These are phyloP conservation scores for Dendrostoma leiphaemia DNA, from an alignment of 2,329 filamentous ascomycete genomes.

Conservation along the genomic window DNA sequence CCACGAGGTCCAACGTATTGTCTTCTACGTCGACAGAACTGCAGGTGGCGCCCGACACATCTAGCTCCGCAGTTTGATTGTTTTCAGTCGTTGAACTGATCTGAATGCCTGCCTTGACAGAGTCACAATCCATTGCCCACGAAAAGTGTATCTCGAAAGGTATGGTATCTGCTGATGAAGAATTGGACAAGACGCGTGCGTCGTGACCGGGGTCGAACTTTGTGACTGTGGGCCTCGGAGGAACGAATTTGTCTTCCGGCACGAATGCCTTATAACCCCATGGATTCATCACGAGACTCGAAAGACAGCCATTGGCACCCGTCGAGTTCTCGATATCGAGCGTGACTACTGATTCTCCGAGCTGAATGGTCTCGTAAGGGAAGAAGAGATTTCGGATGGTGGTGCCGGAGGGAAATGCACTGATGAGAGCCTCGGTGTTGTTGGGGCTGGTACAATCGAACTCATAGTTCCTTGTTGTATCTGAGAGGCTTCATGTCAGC, in stretches of 20 bases:
- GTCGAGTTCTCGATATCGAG: slow-evolving; percentile 46
- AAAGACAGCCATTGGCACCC: slow-evolving; percentile 52
- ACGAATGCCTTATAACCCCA: slow-evolving; percentile 61
- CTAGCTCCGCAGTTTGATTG: slow-evolving; percentile 4
- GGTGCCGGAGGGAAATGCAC: slow-evolving; percentile 52
- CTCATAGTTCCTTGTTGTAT: too few relatives aligned
- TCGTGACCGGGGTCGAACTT: slow-evolving; percentile 61
- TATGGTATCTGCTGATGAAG: slow-evolving; percentile 36
- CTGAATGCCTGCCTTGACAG: slow-evolving; percentile 44
- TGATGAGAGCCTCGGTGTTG: slow-evolving; percentile 53
- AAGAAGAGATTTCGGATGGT: slow-evolving; percentile 63
- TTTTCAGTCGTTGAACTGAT: slow-evolving; percentile 50
- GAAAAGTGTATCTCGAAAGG: slow-evolving; percentile 55
- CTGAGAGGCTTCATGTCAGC: slow-evolving; percentile 37
- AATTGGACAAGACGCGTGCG: slow-evolving; percentile 49
- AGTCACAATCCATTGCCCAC: slow-evolving; percentile 52
- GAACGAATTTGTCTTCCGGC: slow-evolving; percentile 47
- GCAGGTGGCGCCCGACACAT: slow-evolving; percentile 6
- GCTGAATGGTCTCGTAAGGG: slow-evolving; percentile 54
- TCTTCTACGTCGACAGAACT: slow-evolving; percentile 6
- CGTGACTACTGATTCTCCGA: slow-evolving; percentile 41
- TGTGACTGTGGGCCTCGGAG: slow-evolving; percentile 55
- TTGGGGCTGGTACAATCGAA: too few relatives aligned
- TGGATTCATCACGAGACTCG: slow-evolving; percentile 45
- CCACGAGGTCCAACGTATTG: slow-evolving; percentile 42